Conservation (phyloP, 768 basidiomycete species). For the Russula sp. region DNA sequence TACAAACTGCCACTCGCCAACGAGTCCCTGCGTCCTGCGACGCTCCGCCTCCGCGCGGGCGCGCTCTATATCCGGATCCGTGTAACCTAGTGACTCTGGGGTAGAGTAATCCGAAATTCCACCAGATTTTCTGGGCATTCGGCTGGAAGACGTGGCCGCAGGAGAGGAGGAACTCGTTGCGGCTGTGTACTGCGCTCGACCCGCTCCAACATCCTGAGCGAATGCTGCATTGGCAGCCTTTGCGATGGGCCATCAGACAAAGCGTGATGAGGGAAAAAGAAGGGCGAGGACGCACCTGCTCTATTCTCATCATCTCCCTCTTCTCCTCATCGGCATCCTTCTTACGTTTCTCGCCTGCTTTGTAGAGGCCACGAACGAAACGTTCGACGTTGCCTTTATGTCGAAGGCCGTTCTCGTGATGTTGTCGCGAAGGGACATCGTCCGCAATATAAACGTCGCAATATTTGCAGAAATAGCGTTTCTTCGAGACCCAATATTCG, state of each 20-base stretch:
- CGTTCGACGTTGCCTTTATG: conserved; percentile 95
- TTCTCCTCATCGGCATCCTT: conserved; percentile 82
- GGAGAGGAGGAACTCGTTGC: conserved; percentile 21
- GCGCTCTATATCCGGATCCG: conserved; percentile 69
- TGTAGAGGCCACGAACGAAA: conserved; percentile 89
- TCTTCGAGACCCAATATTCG: conserved; percentile 91
- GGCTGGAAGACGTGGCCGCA: conserved; percentile 17
- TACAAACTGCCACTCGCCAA: conserved; percentile 75
- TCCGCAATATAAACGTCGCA: conserved; percentile 97
- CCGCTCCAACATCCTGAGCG: conserved; percentile 69
- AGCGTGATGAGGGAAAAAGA: background rate
- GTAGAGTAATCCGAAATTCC: conserved; percentile 85
- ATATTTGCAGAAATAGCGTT: conserved; percentile 94
- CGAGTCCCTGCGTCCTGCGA: conserved; percentile 58
- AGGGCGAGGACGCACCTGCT: conserved; percentile 48
- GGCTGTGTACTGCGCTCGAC: conserved; percentile 38
- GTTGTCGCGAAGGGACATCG: conserved; percentile 84
- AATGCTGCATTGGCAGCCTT: conserved; percentile 79
- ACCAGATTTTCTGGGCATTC: conserved; percentile 46
- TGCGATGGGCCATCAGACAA: conserved; percentile 7
- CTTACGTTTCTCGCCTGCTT: conserved; percentile 82
- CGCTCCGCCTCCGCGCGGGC: conserved; percentile 54
- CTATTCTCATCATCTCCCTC: conserved; percentile 79
- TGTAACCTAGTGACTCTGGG: conserved; percentile 74
- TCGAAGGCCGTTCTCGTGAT: conserved; percentile 89